phyloP scores from a whole-genome alignment of 2,329 filamentous ascomycete species.

The Penicillium sp. region DNA sequence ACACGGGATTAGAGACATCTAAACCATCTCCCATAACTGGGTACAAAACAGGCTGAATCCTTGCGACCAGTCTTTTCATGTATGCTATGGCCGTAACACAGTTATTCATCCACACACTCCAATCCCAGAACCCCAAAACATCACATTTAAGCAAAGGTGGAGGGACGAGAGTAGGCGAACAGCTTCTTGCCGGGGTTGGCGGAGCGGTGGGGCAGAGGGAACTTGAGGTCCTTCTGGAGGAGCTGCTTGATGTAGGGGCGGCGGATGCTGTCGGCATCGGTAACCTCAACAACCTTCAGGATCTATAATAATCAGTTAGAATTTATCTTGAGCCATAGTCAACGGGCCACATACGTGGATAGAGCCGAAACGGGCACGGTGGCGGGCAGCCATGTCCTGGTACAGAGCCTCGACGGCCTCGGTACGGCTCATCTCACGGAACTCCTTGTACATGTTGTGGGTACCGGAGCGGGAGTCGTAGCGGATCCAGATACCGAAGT shows the following conservation, averaged over 20 bases:
- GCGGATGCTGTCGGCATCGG: conserved; percentile 91
- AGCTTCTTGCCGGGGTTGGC: conserved; percentile 84
- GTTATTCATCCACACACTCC: conserved; percentile 42
- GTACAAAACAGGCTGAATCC: conserved; percentile 35
- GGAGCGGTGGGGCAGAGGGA: conserved; percentile 96
- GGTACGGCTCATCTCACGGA: conserved; percentile 95
- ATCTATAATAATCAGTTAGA: conserved; percentile 57
- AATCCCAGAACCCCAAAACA: conserved; percentile 31
- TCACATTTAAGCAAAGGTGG: conserved; percentile 87
- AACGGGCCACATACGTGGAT: conserved; percentile 74
- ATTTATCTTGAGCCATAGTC: neutral
- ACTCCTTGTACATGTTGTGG: conserved; percentile 99
- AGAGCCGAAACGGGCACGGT: conserved; percentile 95
- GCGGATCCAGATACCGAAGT: conserved; percentile 99
- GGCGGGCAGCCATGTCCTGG: conserved; percentile 99
- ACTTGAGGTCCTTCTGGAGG: conserved; percentile 87
- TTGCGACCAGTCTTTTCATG: conserved; percentile 37
- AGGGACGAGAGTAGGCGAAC: conserved; percentile 87
- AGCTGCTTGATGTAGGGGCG: conserved; percentile 99
- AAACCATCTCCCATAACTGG: conserved; percentile 36
- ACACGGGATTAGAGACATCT: conserved; percentile 41
- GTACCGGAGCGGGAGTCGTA: conserved; percentile 99
- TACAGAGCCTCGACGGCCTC: conserved; percentile 96
- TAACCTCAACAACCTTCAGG: conserved; percentile 94
- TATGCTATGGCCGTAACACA: conserved; percentile 43